Evolutionary conservation across 306 rosid species (phyloP), one percentile per base, ranked within the genome.

Genomic region (Corylus heterophylla): DNA sequence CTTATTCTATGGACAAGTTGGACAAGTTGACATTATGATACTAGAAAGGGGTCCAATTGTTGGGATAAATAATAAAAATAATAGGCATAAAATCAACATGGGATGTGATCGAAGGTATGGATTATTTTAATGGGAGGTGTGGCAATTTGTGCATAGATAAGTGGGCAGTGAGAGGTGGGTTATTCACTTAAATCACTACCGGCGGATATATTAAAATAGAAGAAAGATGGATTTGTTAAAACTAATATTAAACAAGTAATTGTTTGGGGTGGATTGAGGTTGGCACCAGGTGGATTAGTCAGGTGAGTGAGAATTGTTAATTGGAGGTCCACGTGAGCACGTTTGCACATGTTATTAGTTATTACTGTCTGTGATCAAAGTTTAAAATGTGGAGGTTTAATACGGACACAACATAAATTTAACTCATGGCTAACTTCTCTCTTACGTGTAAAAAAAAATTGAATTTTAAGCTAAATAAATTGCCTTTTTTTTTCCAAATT

Each of bases 281-380:
- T 79, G 79, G 71, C 74, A 58, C 45, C 69, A 73, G 72, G 54
- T 77, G 66, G 71, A 52, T 18, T 76, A 39, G 77, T 56, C 67
- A 72, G 61, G 12, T 54, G 31, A 37, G 12, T 42, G 16, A 27
- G 27, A 42, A 48, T 3, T 66, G 59, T 54, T 69, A 55, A 31
- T 31, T 31, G 64, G 81, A 78, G 39, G 63, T 76, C 64, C 86
- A 79, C 83, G 76, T 83, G 91, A 71, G 29, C 86, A 78, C 73
- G 64, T 76, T 82, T 71, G 35, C 39, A 2, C 13, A 77, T 77
- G 86, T 71, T 77, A n/a, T n/a, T n/a, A 6, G n/a, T 14, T 63
- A 66, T 54, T 16, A 27, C 42, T 47, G 78, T 25, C 59, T 35
- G 14, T 10, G 55, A 59, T 59, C 66, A 59, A 10, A 59, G 1